Conservation (phyloP, 768 basidiomycete genomes). For the Cystobasidium tubakii region DNA sequence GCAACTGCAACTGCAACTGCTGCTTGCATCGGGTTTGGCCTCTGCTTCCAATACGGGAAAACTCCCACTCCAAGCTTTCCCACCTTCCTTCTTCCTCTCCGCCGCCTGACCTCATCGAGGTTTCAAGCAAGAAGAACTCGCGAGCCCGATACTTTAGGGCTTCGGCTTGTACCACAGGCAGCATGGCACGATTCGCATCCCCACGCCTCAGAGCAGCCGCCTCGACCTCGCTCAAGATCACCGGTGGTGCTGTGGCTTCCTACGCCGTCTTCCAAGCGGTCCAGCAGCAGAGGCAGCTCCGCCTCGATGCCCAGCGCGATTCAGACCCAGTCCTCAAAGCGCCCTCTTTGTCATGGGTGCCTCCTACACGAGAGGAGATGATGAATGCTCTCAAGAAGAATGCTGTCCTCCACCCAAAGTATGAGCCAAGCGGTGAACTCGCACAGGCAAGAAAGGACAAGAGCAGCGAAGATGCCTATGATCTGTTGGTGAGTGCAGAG, state of each 20-base stretch:
- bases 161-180: too few species aligned
- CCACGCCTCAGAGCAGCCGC: background rate
- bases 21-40: too few species aligned
- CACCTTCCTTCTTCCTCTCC: background rate
- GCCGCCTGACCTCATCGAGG: constrained; percentile 20
- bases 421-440: constrained; percentile 19
- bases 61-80: background rate
- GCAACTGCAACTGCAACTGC: too few species aligned
- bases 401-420: constrained; percentile 25
- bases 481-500: constrained; percentile 31
- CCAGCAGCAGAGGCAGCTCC: constrained; percentile 28
- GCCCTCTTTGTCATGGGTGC: constrained; percentile 27
- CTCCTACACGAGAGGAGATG: constrained; percentile 37
- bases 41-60: background rate
- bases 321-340: constrained; percentile 29
- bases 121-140: background rate
- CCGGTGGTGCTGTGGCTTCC: constrained; percentile 11
- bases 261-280: background rate
- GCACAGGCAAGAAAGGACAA: constrained; percentile 27
- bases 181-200: background rate
- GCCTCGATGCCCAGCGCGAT: constrained; percentile 23
- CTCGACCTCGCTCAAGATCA: constrained; percentile 7
- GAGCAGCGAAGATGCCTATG: constrained; percentile 34
- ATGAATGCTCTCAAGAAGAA: constrained; percentile 33
- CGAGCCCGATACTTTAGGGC: too few species aligned